Evolutionary conservation across 2,329 filamentous ascomycete genomes (phyloP), one percentile per base, ranked within the genome.

Genomic region (Tolypocladium tundrense): DNA sequence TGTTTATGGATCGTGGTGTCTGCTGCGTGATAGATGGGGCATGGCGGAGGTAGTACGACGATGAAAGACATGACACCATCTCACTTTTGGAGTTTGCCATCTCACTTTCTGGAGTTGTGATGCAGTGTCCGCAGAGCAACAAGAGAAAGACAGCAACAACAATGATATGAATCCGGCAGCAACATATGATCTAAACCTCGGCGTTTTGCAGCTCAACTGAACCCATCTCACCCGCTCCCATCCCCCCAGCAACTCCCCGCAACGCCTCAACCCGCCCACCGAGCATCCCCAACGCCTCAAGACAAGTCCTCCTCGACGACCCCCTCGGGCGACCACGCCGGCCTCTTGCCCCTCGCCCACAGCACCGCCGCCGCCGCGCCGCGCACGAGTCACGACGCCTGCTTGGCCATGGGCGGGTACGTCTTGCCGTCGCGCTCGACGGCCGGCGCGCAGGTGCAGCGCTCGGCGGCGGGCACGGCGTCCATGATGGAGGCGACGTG

Each of bases 401-500:
- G 68, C 42, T 70, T 72, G 5, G 78, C 84, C 79, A 82, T 86
- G 35, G 86, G 85, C 59, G 86, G 86, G 66, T 88, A 89, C 66
- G 79, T 65, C 65, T 81, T 82, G 52, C 84, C 85, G 57, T 82
- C 79, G 45, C 77, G 75, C 66, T 84, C 79, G 61, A 88, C 75
- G 67, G 82, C 81, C 35, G 87, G 86, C 64, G 79, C 75, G 68
- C 87, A 91, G 31, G 74, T 76, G 75, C 88, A 91, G 72, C 86
- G 81, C 45, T 88, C 77, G 7, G 75, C 71, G 41, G 76, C 72
- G 5, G 84, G 78, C 50, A 89, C 69, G 33, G 69, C 66, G 68
- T 86, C 81, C 75, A 90, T 82, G 64, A 90, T 85, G 19, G 70
- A 70, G 14, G 81, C 73, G 63, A 88, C 75, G 72, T 88, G 83